Conservation (phyloP, 495 filamentous ascomycete genomes). For the Cercophora samala region DNA sequence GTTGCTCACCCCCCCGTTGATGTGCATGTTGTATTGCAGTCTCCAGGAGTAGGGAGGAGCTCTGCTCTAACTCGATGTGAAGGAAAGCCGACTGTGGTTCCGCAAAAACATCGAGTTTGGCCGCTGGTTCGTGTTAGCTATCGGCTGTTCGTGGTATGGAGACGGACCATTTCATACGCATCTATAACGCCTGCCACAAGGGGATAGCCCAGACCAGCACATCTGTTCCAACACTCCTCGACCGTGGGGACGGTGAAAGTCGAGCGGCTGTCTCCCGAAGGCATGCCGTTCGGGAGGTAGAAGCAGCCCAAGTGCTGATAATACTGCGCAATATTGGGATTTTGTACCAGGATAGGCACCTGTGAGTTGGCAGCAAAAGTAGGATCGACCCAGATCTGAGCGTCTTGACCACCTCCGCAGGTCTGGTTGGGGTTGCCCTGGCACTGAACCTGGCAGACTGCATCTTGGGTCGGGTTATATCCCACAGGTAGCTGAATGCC, state of each 20-base stretch:
- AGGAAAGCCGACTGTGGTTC: neutral
- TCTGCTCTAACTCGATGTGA: neutral
- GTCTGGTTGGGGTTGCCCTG: conserved; percentile 16
- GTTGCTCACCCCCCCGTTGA: neutral
- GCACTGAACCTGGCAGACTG: conserved; percentile 19
- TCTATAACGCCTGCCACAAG: neutral
- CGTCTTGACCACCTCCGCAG: conserved; percentile 17
- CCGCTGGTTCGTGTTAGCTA: neutral
- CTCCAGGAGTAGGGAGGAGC: neutral
- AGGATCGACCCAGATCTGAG: conserved; percentile 23
- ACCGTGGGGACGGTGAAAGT: neutral
- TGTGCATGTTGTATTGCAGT: conserved; percentile 8
- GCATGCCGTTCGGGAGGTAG: neutral
- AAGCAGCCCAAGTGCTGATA: conserved; percentile 7
- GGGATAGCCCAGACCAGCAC: conserved; percentile 8
- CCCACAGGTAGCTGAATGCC: conserved; percentile 21
- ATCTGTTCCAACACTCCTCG: neutral
- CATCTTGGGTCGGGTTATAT: neutral
- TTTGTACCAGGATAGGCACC: conserved; percentile 2
- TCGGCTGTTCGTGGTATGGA: neutral
- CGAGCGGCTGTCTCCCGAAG: neutral
- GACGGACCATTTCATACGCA: neutral
- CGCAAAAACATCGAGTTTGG: neutral
- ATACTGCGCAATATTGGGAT: neutral
- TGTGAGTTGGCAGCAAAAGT: conserved; percentile 20